Conservation (phyloP, 2,329 filamentous ascomycete genomes). For the Alternaria viburni region DNA sequence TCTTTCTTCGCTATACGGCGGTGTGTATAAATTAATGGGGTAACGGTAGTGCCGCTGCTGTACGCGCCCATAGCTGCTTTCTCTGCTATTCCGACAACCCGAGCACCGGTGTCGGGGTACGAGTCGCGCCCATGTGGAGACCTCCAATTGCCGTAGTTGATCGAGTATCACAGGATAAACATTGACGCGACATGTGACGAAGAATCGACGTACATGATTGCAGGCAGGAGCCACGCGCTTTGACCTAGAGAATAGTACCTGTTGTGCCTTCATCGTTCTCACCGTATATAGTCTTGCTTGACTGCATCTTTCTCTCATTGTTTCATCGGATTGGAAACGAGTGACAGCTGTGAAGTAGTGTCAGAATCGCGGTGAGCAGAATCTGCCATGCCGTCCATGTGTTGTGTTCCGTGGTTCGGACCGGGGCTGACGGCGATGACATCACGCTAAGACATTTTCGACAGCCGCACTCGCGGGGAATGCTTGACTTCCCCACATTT, state of each 20-base stretch:
- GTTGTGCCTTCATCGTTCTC: neutral
- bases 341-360: neutral
- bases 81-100: neutral
- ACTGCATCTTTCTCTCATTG: neutral
- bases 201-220: neutral
- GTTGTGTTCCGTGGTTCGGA: constrained; percentile 12
- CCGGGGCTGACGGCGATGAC: constrained; percentile 23
- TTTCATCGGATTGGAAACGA: neutral
- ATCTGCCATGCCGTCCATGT: neutral
- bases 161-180: neutral
- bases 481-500: constrained; percentile 1
- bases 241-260: neutral
- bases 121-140: neutral
- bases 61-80: neutral
- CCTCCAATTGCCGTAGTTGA: neutral
- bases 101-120: neutral
- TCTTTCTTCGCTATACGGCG: neutral
- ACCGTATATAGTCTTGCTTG: neutral
- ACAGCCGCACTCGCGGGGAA: constrained; percentile 26
- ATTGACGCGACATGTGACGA: neutral
- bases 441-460: constrained; percentile 21
- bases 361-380: neutral
- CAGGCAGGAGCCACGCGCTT: neutral
- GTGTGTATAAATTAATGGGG: neutral
- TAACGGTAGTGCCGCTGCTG: neutral